Conservation (phyloP, 2,329 filamentous ascomycete species). For the Diplodia seriata region DNA sequence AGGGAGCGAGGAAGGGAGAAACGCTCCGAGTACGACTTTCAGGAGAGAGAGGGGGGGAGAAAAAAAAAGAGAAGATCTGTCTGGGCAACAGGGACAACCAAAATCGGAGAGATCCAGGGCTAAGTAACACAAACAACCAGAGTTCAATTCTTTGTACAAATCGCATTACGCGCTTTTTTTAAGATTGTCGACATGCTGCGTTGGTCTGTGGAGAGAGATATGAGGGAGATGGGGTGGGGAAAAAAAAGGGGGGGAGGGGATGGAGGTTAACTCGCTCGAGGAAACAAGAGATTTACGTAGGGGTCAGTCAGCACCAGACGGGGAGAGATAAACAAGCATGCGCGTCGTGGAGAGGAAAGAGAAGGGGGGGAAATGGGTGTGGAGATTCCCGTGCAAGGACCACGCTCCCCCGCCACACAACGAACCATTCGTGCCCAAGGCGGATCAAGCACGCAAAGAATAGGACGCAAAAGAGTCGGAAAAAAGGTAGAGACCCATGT, state of each 20-base stretch:
- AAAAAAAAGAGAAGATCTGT: too few relatives aligned
- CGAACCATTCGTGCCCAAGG: not conserved
- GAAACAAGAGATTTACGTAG: not conserved
- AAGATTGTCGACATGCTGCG: slow-evolving; percentile 5
- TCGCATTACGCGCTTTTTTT: slow-evolving; percentile 13
- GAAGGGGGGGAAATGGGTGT: not conserved
- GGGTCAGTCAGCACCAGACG: not conserved
- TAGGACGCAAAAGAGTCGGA: not conserved
- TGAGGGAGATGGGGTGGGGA: not conserved
- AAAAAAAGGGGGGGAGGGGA: not conserved
- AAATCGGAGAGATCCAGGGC: not conserved
- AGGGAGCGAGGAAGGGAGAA: not conserved
- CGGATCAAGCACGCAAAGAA: not conserved
- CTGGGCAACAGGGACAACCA: too few relatives aligned
- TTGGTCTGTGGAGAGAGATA: not conserved
- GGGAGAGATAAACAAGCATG: not conserved
- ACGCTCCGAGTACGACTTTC: not conserved
- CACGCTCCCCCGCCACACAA: not conserved
- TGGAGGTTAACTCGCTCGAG: not conserved
- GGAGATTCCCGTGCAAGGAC: not conserved
- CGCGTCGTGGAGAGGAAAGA: not conserved
- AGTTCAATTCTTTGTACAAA: slow-evolving; percentile 17
- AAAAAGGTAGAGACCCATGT: slow-evolving; percentile 21
- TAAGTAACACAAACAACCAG: not conserved
- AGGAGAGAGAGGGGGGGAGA: not conserved